These are phyloP conservation scores for Fusarium graminum DNA, from an alignment of 2,329 filamentous ascomycete species.

Conservation along the genomic window DNA sequence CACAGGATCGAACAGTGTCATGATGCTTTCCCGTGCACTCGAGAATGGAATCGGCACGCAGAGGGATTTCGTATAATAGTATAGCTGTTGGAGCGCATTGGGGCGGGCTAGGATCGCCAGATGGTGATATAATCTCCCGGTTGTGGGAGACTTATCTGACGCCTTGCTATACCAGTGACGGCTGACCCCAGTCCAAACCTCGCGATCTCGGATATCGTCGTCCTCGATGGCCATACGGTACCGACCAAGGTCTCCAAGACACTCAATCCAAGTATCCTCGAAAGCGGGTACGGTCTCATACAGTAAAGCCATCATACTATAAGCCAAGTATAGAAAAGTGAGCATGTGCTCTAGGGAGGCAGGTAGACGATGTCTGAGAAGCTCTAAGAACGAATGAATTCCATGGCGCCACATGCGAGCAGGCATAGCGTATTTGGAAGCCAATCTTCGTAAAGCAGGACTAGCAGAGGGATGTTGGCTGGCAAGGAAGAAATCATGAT, in stretches of 20 bases:
- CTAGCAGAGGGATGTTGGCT: constrained; percentile 87
- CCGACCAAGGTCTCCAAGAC: constrained; percentile 84
- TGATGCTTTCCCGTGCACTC: constrained; percentile 76
- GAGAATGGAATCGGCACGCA: constrained; percentile 76
- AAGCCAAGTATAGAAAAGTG: constrained; percentile 88
- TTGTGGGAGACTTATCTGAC: constrained; percentile 79
- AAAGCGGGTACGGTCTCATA: constrained; percentile 88
- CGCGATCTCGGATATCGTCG: constrained; percentile 78
- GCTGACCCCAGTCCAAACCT: constrained; percentile 85
- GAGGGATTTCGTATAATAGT: constrained; percentile 78
- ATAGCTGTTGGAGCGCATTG: constrained; percentile 77
- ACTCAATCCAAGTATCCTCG: constrained; percentile 93
- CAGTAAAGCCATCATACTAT: constrained; percentile 88
- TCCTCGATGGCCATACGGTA: constrained; percentile 94
- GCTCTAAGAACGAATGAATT: constrained; percentile 86
- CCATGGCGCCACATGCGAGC: constrained; percentile 95
- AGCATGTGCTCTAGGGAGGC: constrained; percentile 89
- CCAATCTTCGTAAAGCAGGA: constrained; percentile 73
- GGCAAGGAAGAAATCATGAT: constrained; percentile 88
- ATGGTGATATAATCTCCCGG: constrained; percentile 88
- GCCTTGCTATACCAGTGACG: constrained; percentile 88
- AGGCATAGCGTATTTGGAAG: constrained; percentile 89
- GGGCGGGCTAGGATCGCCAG: constrained; percentile 82
- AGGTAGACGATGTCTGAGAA: constrained; percentile 80
- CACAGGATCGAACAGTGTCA: constrained; percentile 75